Base-by-base conservation (phyloP, 1,284 basidiomycete genomes). In the Porodaedalea pini region DNA sequence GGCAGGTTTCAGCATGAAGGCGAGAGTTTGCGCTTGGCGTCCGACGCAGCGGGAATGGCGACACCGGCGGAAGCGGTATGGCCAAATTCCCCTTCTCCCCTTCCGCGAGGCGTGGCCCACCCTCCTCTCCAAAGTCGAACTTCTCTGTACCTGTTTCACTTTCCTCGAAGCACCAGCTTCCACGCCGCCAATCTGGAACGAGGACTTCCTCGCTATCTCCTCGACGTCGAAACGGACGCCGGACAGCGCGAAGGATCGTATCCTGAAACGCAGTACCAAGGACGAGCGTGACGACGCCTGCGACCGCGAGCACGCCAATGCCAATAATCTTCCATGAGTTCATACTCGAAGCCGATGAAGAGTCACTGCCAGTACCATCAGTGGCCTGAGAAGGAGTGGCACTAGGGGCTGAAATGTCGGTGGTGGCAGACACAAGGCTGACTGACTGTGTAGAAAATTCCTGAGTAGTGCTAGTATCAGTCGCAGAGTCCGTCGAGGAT, bases 261-360 rank as follows among this genome's bases (percentile, higher is more conserved):
- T 61, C 59, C 34, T 56, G 54, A 56, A 61, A 61, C 10, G 56
- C 51, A 31, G 55, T 51, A 3, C 56, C 55, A 19, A 57, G 11
- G 8, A 61, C 43, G 25, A 57, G 41, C 21, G 34, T 17, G 11
- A 51, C 25, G 23, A 61, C 44, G 31, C 51, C 59, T 23, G 29
- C 45, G n/a, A 61, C 37, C 4, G 56, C 34, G 27, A 61, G 32
- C 15, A 61, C 51, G 23, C 55, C 59, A 32, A 57, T 57, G n/a
- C 59, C 59, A 27, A 61, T 51, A 13, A 57, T 44, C 39, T 61
- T 61, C 59, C 59, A 61, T n/a, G 47, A 51, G 56, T 56, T 61
- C 50, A 57, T 48, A 37, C 39, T 56, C 11, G 51, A 25, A 27
- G 56, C 36, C 2, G 59, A 50, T 6, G 51, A 39, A 36, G 23